Evolutionary conservation across 2,329 filamentous ascomycete species (phyloP), one percentile per base, ranked within the genome.

Genomic region (Cladorrhinum sp.): DNA sequence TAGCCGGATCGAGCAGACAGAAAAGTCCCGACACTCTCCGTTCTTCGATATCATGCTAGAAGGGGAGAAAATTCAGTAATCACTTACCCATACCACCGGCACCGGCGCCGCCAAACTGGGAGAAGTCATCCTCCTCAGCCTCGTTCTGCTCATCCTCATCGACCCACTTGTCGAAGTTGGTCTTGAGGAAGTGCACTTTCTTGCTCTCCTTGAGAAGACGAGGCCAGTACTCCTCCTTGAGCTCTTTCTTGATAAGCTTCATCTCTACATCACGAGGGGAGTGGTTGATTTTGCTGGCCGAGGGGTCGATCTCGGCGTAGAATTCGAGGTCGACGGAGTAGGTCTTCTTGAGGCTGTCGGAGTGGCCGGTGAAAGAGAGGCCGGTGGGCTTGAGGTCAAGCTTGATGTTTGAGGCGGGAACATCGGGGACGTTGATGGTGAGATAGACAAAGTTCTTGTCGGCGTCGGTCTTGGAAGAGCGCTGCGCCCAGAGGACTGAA

Each of bases 101-200:
- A 12, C 32, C 32, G 55, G 65, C 85, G 41, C 59, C 62, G 61
- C 82, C 85, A 68, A 85, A 87, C 74, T 86, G 81, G 66, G 83
- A 85, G 69, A 87, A 78, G 76, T 96, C 93, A 59, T 96, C 92
- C 66, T 96, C 92, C 53, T 85, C 81, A 62, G 85, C 88, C 77
- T 92, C 92, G 73, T 98, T 90, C 81, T 99, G 95, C 85, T 99
- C 95, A 74, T 99, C 93, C 85, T 97, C 92, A 69, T 97, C 93
- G 71, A 96, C 91, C 93, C 93, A 97, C 89, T 96, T 97, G 82
- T 97, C 93, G 71, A 99, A 99, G 80, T 99, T 90, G 66, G 95
- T 98, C 88, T 96, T 96, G 72, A 99, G 79, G 85, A 92, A 99
- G 80, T 98, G 95, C 58, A 91, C 80, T 82, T 92, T 96, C 84